Base-by-base conservation (phyloP, 1,139 yeast species). In the Yamadazyma taylorii region DNA sequence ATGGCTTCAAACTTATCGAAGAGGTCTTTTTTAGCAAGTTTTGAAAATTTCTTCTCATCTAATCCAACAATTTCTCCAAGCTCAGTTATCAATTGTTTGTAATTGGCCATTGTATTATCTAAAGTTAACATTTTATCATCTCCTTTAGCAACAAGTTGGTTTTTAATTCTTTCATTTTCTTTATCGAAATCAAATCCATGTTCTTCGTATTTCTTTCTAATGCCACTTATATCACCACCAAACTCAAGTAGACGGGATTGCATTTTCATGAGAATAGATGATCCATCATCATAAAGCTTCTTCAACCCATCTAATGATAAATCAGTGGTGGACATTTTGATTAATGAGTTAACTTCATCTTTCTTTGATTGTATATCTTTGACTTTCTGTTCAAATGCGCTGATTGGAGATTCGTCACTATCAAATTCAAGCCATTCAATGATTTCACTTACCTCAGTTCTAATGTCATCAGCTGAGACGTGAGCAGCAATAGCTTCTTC, bases 391-490 rank as follows among this genome's bases (percentile, higher is more conserved):
- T 59, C 50, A 30, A 78, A 56, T 8, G 64, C 75, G n/a, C 64
- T 65, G 29, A 71, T 42, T 1, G 69, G 46, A 1, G 87, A 75
- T 22, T 66, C 68, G 39, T 79, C 85, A 37, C 87, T 75, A 16
- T 82, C 90, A 47, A 76, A 80, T 38, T 87, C 95, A 26, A 88
- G 65, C 96, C 96, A 87, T 45, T 85, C 94, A 36, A 85, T 62
- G 17, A 72, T 63, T 17, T 79, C 81, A 22, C 65, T 46, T 2
- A 83, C 73, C 24, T 48, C 46, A 3, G 45, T 31, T 22, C 51
- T 45, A 28, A 55, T 50, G 8, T 47, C 47, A 0, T 56, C 54
- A 1, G 69, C 47, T 5, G 75, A 66, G 14, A 73, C 48, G 10
- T 63, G 65, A 9, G 56, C 50, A 8, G 71, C 67, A 6, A 66